A percentile compares a stretch with the other conserved stretches of the same genome.
These are phyloP conservation scores for Leccinum disarticulatum DNA, from an alignment of 768 basidiomycete species.

Conservation along the genomic window DNA sequence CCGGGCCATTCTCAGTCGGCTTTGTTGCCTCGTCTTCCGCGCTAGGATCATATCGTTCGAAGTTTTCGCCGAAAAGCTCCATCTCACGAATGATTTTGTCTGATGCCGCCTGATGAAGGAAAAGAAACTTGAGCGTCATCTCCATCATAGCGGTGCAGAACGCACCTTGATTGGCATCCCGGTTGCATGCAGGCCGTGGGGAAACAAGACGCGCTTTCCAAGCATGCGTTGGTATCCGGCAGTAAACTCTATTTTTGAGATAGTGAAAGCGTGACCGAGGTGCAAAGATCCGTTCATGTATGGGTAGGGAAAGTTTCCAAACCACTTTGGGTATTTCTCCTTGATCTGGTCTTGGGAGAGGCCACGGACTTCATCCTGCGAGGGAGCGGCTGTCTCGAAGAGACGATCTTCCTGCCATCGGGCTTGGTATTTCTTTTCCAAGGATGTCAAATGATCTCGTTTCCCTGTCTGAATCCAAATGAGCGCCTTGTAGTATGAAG, in stretches of 20 bases:
- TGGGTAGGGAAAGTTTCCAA: conserved; percentile 93
- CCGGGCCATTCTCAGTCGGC: conserved; percentile 41
- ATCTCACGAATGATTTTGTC: conserved; percentile 98
- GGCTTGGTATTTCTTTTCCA: conserved; percentile 85
- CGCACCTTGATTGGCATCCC: conserved; percentile 99
- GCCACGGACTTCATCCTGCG: conserved; percentile 59
- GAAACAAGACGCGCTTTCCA: conserved; percentile 92
- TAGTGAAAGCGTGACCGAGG: conserved; percentile 96
- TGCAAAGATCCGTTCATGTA: conserved; percentile 99
- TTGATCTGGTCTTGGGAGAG: conserved; percentile 65
- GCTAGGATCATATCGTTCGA: conserved; percentile 54
- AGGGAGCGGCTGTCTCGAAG: conserved; percentile 86
- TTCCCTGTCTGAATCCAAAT: conserved; percentile 73
- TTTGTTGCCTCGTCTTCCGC: conserved; percentile 46
- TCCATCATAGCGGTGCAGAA: conserved; percentile 14
- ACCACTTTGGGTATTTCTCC: conserved; percentile 90
- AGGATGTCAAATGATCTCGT: conserved; percentile 77
- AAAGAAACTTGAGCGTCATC: not conserved
- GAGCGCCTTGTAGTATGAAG: not conserved
- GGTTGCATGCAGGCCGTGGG: conserved; percentile 97
- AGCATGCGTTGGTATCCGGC: conserved; percentile 95
- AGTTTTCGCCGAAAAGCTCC: conserved; percentile 90
- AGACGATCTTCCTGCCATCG: conserved; percentile 74
- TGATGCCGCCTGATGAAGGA: conserved; percentile 71
- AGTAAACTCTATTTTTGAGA: conserved; percentile 96